Base-by-base conservation (phyloP, 1,139 yeast species). In the Yamadazyma friedrichii region DNA sequence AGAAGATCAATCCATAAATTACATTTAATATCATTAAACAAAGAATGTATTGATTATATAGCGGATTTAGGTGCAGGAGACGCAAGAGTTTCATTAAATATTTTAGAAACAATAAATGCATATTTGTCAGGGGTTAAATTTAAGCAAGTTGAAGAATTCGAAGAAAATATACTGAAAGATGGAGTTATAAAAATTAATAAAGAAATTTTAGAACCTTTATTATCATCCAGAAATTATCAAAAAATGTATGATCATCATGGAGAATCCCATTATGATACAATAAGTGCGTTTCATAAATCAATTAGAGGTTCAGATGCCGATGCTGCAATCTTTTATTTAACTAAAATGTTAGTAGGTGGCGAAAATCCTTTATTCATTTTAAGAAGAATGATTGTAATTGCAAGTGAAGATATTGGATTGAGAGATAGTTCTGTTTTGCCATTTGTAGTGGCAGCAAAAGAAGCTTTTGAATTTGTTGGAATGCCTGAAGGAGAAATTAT, bases 291-390 rank as follows among this genome's bases (percentile, higher is more conserved):
- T 50, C 98, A 93, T 64, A 93, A 93, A 56, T 79, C 96, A 0
- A 77, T 93, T 0, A 72, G 98, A 41, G 98, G 98, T 0, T 77
- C 87, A 0, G 84, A 91, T 56, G 84, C 93, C 0, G 88, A 93
- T 61, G 98, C 98, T 0, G 84, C 98, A 0, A 65, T 93, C 45
- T 89, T 84, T 59, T 93, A 93, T 54, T 66, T 93, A 17, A 93
- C 84, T 0, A 76, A 89, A 41, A 91, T 93, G 98, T 67, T 93
- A 3, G 76, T 79, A 43, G 91, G 95, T 2, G 98, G 98, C 0
- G 98, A 93, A 57, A 96, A 88, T 56, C 98, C 98, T 0, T 61
- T 89, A 27, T 94, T 85, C 54, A 82, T 93, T n/a, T 88, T 94
- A 0, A 69, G 99, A 35, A 67, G 98, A 50, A 86, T 94, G 95